Base-by-base conservation (phyloP, 257 asterid genomes). In the Penstemon barbatus region DNA sequence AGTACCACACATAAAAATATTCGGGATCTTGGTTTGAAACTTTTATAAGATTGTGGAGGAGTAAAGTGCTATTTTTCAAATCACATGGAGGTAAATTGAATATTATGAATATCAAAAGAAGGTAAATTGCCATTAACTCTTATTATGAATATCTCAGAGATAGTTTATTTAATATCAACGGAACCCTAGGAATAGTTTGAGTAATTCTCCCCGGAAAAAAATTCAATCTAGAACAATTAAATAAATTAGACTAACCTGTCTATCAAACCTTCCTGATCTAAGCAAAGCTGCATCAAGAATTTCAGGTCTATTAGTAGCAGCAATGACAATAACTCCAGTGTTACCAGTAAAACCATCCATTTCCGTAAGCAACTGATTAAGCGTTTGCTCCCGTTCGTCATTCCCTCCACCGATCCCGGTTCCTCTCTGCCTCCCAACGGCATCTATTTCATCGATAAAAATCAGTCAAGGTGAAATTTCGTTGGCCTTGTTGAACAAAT, bases 321-420 rank as follows among this genome's bases (percentile, higher is more conserved):
- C 99, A 76, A 94, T 62, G 7, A 94, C 99, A 70, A 94, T 91
- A 33, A 94, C 65, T 67, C 99, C 99, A 18, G 97, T 94, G 71
- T 91, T 94, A 52, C 99, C 96, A 82, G 89, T 96, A 60, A 94
- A 94, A 39, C 99, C 97, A 78, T 94, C 99, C 97, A 94, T 94
- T 76, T 94, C 97, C 0, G 97, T 91, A 85, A 94, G 76, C 13
- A 91, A 92, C 82, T 94, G 99, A 82, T 91, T 94, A 7, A 91
- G 77, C 4, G 97, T 94, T 82, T 91, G 99, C 70, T 91, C 99
- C 81, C 99, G 89, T 70, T 94, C 99, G 63, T 94, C 97, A 15
- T 91, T 94, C 37, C 97, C 99, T 78, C 97, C 99, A 42, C 99
- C 97, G 56, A 94, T 91, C 62, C 99, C 99, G 36, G 97, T 91